Evolutionary conservation across 1,139 yeast species (phyloP).

Genomic region (Geotrichum bryndzae): DNA sequence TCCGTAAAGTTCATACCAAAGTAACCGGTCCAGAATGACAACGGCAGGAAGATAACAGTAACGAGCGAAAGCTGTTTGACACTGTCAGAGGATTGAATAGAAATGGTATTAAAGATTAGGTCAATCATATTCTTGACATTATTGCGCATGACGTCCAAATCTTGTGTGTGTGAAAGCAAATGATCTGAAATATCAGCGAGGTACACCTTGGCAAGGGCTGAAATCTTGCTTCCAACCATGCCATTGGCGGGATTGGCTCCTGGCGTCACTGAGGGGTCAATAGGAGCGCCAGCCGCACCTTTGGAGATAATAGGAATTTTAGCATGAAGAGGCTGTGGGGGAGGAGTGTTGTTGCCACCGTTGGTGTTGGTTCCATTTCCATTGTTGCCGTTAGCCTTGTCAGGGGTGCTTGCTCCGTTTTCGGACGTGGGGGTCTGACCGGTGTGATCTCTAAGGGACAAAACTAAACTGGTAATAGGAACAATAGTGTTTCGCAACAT

Average conservation of each 20-base stretch:
- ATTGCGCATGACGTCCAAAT: conserved; percentile 46
- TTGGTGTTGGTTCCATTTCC: neutral
- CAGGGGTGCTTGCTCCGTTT: neutral
- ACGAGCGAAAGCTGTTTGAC: conserved; percentile 47
- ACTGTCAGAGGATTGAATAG: conserved; percentile 47
- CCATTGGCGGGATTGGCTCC: neutral
- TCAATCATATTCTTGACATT: conserved; percentile 46
- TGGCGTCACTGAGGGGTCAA: neutral
- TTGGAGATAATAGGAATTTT: conserved; percentile 1
- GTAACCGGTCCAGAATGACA: conserved; percentile 52
- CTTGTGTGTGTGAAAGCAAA: conserved; percentile 44
- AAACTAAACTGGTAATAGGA: conserved; percentile 43
- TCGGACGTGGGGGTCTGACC: neutral
- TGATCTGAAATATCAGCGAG: conserved; percentile 52
- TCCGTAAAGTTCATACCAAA: conserved; percentile 52
- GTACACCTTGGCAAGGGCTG: conserved; percentile 41
- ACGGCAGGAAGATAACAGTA: conserved; percentile 49
- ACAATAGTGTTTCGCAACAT: conserved; percentile 41
- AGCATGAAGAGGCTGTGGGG: neutral
- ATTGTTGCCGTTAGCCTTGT: neutral
- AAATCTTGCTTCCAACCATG: conserved; percentile 25
- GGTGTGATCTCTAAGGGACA: conserved; percentile 41
- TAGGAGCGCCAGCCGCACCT: neutral
- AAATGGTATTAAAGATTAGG: conserved; percentile 48
- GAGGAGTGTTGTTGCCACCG: neutral